A percentile compares a stretch with the other conserved stretches of the same genome.
phyloP scores from a whole-genome alignment of 2,329 filamentous ascomycete species.

The Tolypocladium amazonense region DNA sequence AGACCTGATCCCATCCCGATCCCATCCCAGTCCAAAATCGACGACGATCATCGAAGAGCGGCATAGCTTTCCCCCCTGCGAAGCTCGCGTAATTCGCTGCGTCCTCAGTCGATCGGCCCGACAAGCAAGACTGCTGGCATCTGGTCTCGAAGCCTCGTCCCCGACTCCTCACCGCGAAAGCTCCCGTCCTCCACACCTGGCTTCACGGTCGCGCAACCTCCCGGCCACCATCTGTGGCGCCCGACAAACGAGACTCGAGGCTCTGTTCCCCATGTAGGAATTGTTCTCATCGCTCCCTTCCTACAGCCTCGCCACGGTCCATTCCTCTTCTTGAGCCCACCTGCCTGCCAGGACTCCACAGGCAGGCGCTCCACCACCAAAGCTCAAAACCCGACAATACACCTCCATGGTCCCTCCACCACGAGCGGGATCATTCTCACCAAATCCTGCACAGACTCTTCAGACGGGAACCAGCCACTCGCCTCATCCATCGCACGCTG shows the following conservation, averaged over 20 bases:
- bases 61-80: not conserved
- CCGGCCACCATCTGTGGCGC: not conserved
- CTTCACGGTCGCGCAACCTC: not conserved
- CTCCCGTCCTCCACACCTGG: not conserved
- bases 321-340: conserved; percentile 15
- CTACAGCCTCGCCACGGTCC: conserved; percentile 15
- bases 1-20: not conserved
- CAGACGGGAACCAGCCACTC: conserved; percentile 47
- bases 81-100: conserved; percentile 1
- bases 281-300: conserved; percentile 12
- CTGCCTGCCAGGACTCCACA: conserved; percentile 22
- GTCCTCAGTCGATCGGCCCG: conserved; percentile 3
- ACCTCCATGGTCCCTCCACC: conserved; percentile 48
- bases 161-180: conserved; percentile 1
- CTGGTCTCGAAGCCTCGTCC: conserved; percentile 2
- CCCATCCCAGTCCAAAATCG: not conserved
- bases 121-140: conserved; percentile 1
- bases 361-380: conserved; percentile 24
- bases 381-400: conserved; percentile 21
- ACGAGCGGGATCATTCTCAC: conserved; percentile 54
- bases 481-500: conserved; percentile 45
- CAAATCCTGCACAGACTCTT: conserved; percentile 46
- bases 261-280: conserved; percentile 23
- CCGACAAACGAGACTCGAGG: conserved; percentile 1
- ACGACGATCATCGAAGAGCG: not conserved